These are phyloP conservation scores for Medicago truncatula DNA, from an alignment of 306 rosid genomes.

Conservation along the genomic window DNA sequence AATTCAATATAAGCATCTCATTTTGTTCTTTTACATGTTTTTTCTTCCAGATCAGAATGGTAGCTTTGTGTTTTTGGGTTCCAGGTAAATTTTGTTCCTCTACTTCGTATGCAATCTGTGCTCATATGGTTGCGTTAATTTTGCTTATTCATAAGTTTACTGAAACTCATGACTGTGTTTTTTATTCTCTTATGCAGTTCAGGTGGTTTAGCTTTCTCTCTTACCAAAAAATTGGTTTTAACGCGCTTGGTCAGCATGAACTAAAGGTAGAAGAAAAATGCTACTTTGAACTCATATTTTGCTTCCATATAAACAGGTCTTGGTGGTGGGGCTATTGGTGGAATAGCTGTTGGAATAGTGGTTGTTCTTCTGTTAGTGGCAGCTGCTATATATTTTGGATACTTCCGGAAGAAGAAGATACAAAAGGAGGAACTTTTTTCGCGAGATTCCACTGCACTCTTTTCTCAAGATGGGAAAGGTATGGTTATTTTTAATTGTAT, in stretches of 20 bases:
- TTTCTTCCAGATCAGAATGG: slow-evolving; percentile 68
- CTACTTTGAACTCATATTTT: slow-evolving; percentile 50
- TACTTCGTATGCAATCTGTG: slow-evolving; percentile 23
- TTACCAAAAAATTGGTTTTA: slow-evolving; percentile 46
- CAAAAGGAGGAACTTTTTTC: slow-evolving; percentile 38
- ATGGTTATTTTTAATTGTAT: slow-evolving; percentile 32
- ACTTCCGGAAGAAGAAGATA: slow-evolving; percentile 61
- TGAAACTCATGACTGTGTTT: slow-evolving; percentile 19
- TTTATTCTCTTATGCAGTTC: slow-evolving; percentile 69
- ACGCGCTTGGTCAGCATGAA: slow-evolving; percentile 22
- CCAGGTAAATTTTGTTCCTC: slow-evolving; percentile 60
- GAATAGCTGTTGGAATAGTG: slow-evolving; percentile 63
- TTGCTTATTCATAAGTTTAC: slow-evolving; percentile 9
- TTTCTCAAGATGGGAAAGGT: slow-evolving; percentile 60
- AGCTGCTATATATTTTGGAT: slow-evolving; percentile 50
- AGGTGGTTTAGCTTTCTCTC: slow-evolving; percentile 64
- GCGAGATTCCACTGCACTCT: slow-evolving; percentile 50
- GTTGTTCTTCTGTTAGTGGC: slow-evolving; percentile 68
- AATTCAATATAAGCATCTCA: slow-evolving; percentile 27
- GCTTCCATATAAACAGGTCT: slow-evolving; percentile 66
- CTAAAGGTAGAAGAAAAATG: slow-evolving; percentile 30
- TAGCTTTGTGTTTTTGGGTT: slow-evolving; percentile 47
- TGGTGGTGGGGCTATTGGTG: slow-evolving; percentile 72
- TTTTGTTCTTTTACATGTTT: slow-evolving; percentile 37
- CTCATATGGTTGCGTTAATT: slow-evolving; percentile 21